Conservation (phyloP, 768 basidiomycete genomes). For the Trametes meyenii region DNA sequence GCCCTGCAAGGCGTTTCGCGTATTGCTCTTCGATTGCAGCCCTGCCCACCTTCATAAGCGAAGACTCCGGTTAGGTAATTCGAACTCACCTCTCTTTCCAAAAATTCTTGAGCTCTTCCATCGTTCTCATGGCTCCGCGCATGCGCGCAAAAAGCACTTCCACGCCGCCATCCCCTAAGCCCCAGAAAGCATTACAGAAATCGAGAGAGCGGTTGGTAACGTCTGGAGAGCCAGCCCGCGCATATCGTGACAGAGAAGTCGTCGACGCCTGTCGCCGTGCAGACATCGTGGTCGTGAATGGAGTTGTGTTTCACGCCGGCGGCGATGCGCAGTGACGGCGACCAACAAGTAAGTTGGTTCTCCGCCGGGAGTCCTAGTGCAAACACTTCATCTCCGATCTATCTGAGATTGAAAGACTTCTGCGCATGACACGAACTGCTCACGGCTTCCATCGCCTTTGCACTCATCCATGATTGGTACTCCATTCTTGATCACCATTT, state of each 20-base stretch:
- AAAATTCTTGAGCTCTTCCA: conserved; percentile 84
- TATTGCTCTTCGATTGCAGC: conserved; percentile 95
- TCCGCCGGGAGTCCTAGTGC: background rate
- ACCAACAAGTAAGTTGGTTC: background rate
- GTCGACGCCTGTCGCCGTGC: conserved; percentile 81
- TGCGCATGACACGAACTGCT: background rate
- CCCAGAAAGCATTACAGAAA: conserved; percentile 99
- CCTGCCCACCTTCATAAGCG: conserved; percentile 43
- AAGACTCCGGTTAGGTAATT: background rate
- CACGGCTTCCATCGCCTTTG: background rate
- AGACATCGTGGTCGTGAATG: conserved; percentile 49
- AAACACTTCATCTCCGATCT: background rate
- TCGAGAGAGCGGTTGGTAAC: conserved; percentile 59
- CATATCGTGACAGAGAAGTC: conserved; percentile 76
- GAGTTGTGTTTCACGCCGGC: background rate
- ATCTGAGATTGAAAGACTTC: background rate
- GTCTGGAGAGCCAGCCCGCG: conserved; percentile 56
- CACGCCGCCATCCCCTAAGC: conserved; percentile 80
- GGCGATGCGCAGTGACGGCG: conserved; percentile 13
- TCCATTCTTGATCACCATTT: background rate
- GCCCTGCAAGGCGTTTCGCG: conserved; percentile 77
- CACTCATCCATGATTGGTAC: background rate
- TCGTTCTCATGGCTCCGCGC: conserved; percentile 81
- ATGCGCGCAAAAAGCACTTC: conserved; percentile 90
- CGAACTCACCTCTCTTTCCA: conserved; percentile 89